Evolutionary conservation across 306 rosid species (phyloP).

Genomic region (Rubus idaeus): DNA sequence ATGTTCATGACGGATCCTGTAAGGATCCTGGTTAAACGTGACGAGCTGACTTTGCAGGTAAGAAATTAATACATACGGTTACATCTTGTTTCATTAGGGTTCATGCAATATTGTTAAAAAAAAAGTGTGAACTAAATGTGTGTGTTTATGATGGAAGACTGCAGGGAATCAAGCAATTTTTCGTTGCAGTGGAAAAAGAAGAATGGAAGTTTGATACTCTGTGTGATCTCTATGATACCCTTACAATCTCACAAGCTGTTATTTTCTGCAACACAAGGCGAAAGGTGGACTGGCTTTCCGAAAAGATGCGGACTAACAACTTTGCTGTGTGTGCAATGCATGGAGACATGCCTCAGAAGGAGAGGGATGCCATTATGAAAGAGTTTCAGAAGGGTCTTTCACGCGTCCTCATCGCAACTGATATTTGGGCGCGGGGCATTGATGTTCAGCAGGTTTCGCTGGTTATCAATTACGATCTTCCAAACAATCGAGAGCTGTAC

Average conservation of each 20-base stretch:
- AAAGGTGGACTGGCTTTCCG: constrained; percentile 96
- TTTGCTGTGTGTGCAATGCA: constrained; percentile 93
- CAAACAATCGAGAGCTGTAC: constrained; percentile 94
- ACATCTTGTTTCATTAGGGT: not conserved
- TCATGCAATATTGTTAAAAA: not conserved
- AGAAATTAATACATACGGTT: not conserved
- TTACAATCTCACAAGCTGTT: constrained; percentile 95
- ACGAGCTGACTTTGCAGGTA: constrained; percentile 94
- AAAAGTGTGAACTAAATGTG: constrained; percentile 6
- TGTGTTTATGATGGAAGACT: constrained; percentile 9
- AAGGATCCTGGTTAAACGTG: constrained; percentile 94
- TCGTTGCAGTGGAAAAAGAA: constrained; percentile 81
- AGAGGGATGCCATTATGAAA: constrained; percentile 90
- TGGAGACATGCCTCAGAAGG: constrained; percentile 95
- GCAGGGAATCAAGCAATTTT: constrained; percentile 98
- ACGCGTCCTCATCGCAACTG: constrained; percentile 92
- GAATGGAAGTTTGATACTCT: constrained; percentile 97
- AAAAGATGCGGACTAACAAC: constrained; percentile 86
- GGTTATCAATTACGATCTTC: constrained; percentile 91
- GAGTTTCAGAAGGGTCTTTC: constrained; percentile 86
- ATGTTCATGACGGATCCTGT: constrained; percentile 97
- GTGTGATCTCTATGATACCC: constrained; percentile 96
- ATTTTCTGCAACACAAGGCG: constrained; percentile 91
- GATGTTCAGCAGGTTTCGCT: constrained; percentile 98
- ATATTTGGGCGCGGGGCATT: constrained; percentile 98